Conservation (phyloP, 139 green algal species). For the Micromonas commoda region DNA sequence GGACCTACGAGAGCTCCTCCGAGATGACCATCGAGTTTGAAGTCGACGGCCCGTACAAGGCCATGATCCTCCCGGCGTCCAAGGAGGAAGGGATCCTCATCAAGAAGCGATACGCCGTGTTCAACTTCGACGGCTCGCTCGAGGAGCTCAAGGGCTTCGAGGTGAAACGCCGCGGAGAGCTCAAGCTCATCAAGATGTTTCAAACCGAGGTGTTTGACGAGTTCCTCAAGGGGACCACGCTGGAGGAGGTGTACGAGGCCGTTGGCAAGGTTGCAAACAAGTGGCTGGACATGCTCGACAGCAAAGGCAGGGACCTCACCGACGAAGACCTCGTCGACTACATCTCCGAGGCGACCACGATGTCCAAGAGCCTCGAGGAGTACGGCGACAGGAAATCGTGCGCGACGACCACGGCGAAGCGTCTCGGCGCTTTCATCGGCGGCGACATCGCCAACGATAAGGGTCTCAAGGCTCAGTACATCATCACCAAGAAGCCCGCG, state of each 20-base stretch:
- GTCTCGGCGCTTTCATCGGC: constrained; percentile 83
- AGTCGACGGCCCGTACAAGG: constrained; percentile 54
- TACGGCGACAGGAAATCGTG: constrained; percentile 89
- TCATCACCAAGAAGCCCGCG: constrained; percentile 46
- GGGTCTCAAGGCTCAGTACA: constrained; percentile 62
- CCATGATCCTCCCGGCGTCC: constrained; percentile 69
- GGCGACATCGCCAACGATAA: constrained; percentile 92
- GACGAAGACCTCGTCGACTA: constrained; percentile 85
- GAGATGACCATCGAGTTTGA: constrained; percentile 99
- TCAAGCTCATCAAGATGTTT: constrained; percentile 99
- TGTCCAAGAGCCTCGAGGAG: constrained; percentile 90
- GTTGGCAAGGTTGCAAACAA: constrained; percentile 87
- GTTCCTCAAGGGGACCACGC: constrained; percentile 76
- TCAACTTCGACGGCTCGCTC: constrained; percentile 72
- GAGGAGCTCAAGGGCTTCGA: constrained; percentile 96
- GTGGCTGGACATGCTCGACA: constrained; percentile 94
- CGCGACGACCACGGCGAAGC: constrained; percentile 79
- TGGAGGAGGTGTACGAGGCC: constrained; percentile 83
- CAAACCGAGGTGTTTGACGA: constrained; percentile 89
- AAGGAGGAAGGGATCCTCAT: constrained; percentile 97
- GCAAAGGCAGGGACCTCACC: constrained; percentile 65
- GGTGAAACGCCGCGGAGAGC: constrained; percentile 91
- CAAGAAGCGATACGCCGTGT: constrained; percentile 86
- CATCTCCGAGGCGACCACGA: constrained; percentile 86
- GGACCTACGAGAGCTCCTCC: constrained; percentile 59